Percentiles rank a stretch among this genome's conserved stretches.
phyloP scores from a whole-genome alignment of 2,329 filamentous ascomycete species.

The Nothomitra cinnamomea region DNA sequence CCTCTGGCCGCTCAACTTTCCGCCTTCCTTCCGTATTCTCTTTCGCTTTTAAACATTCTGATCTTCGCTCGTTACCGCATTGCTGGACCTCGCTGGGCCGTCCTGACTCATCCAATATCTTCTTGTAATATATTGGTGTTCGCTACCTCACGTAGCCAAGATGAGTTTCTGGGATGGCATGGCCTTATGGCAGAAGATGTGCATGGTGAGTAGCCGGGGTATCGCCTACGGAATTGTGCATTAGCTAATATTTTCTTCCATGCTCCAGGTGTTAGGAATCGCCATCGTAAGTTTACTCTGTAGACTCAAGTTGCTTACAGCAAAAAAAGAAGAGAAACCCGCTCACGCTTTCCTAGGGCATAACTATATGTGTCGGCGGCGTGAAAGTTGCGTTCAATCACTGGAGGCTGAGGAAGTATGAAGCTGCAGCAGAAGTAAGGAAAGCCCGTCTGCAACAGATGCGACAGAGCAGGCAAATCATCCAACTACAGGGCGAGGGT shows the following conservation, averaged over 20 bases:
- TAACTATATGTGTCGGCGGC: background rate
- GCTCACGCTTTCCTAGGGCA: background rate
- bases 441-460: constrained; percentile 32
- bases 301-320: background rate
- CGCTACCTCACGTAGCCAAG: background rate
- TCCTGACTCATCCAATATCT: background rate
- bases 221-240: background rate
- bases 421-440: constrained; percentile 47
- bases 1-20: background rate
- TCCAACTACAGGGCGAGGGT: constrained; percentile 33
- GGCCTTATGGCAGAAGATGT: constrained; percentile 4
- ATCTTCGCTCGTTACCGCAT: background rate
- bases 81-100: background rate
- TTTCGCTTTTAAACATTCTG: background rate
- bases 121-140: background rate
- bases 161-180: constrained; percentile 1
- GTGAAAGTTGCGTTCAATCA: background rate
- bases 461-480: constrained; percentile 35
- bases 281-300: background rate
- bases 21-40: background rate
- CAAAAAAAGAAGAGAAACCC: background rate
- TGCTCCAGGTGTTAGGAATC: background rate
- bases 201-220: background rate
- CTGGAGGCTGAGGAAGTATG: constrained; percentile 1
- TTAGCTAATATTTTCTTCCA: background rate